Evolutionary conservation across 2,329 filamentous ascomycete genomes (phyloP).

Genomic region (Phaeosphaeria sp.): DNA sequence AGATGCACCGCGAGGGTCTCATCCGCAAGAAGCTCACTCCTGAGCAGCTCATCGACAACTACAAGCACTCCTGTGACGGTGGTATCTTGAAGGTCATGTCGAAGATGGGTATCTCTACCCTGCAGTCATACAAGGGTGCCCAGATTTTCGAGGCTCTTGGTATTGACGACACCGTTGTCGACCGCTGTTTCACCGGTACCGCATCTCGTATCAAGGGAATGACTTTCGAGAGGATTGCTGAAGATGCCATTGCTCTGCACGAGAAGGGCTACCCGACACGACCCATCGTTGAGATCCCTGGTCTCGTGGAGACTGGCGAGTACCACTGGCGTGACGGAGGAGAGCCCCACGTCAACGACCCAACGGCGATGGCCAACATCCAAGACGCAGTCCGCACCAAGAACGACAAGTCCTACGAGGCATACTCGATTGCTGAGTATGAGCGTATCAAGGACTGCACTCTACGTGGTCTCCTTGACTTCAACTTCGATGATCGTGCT

Average conservation of each 20-base stretch:
- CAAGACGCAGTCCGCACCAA: conserved; percentile 96
- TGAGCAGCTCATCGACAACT: conserved; percentile 87
- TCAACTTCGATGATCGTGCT: conserved; percentile 86
- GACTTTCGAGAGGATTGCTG: conserved; percentile 90
- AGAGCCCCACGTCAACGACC: conserved; percentile 94
- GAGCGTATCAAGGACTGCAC: conserved; percentile 98
- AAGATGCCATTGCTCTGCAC: conserved; percentile 93
- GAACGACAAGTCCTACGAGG: conserved; percentile 98
- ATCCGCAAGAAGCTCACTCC: conserved; percentile 88
- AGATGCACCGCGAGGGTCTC: conserved; percentile 91
- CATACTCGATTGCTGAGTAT: conserved; percentile 90
- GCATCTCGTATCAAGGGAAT: conserved; percentile 93
- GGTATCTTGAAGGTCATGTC: conserved; percentile 99
- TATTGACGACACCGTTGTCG: conserved; percentile 88
- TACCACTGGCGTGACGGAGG: conserved; percentile 99
- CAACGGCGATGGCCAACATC: conserved; percentile 92
- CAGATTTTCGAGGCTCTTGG: conserved; percentile 98
- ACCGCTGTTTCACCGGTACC: conserved; percentile 93
- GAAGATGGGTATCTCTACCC: conserved; percentile 98
- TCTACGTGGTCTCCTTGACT: conserved; percentile 90
- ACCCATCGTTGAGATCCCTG: conserved; percentile 75
- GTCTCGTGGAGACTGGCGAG: conserved; percentile 89
- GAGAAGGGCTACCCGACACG: conserved; percentile 89
- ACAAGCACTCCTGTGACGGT: conserved; percentile 94
- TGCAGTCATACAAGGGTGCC: conserved; percentile 95